A percentile compares a stretch with the other conserved stretches of the same genome.
Evolutionary conservation across 148 eudicot species (phyloP).

Genomic region (Arctostaphylos glauca): DNA sequence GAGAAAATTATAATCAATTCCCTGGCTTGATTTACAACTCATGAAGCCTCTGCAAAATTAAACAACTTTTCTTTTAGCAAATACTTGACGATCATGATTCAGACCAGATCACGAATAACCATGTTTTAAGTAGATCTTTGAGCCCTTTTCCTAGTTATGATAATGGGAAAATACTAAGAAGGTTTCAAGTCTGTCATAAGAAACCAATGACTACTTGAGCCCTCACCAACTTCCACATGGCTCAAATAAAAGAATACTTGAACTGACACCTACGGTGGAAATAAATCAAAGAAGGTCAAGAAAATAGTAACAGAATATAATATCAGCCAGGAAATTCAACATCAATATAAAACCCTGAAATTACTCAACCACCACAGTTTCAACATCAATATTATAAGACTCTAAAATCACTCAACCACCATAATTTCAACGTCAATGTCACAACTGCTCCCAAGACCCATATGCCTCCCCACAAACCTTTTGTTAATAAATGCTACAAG

Average conservation of each 20-base stretch:
- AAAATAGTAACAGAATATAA: background rate
- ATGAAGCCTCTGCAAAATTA: background rate
- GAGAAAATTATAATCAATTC: background rate
- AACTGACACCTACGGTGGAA: background rate
- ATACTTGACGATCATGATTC: background rate
- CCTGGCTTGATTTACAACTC: background rate
- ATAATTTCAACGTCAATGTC: slow-evolving; percentile 12
- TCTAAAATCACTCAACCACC: background rate
- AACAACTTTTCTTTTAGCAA: background rate
- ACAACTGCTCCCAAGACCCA: background rate
- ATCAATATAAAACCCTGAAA: background rate
- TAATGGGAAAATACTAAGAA: background rate
- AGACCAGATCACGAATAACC: background rate
- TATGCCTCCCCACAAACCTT: too few species aligned
- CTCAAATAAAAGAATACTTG: slow-evolving; percentile 17
- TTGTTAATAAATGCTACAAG: too few species aligned
- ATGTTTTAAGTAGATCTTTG: background rate
- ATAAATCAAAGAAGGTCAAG: slow-evolving; percentile 15
- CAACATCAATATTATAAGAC: background rate
- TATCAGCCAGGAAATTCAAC: background rate
- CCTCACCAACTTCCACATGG: slow-evolving; percentile 19
- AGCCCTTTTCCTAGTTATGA: background rate
- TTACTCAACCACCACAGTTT: slow-evolving; percentile 7
- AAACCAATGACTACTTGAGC: slow-evolving; percentile 15
- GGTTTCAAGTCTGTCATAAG: slow-evolving; percentile 3